Conservation (phyloP, 129 eudicot species). For the Tanacetum coccineum region DNA sequence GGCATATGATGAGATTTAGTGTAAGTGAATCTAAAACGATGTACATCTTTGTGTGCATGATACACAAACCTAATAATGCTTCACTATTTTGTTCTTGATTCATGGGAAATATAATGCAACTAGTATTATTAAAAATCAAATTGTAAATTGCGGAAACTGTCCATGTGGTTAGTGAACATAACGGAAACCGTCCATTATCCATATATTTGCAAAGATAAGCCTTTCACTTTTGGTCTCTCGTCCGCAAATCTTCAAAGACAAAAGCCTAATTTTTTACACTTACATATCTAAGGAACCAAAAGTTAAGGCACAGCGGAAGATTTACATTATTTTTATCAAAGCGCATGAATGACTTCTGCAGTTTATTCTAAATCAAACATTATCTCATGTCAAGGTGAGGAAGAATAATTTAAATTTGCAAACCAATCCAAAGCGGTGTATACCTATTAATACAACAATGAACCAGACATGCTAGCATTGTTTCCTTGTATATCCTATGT, state of each 20-base stretch:
- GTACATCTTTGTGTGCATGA: background rate
- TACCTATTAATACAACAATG: background rate
- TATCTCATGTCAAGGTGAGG: background rate
- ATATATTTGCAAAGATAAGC: background rate
- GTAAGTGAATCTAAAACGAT: background rate
- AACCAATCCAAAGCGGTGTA: conserved; percentile 3
- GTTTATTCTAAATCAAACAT: background rate
- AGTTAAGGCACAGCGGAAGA: too few relatives aligned
- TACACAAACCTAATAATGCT: background rate
- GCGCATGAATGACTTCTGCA: background rate
- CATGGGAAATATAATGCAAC: too few relatives aligned
- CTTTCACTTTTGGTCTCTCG: too few relatives aligned
- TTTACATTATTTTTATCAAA: too few relatives aligned
- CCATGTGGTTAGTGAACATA: too few relatives aligned
- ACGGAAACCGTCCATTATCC: too few relatives aligned
- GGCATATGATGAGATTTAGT: background rate
- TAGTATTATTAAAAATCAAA: too few relatives aligned
- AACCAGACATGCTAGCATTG: background rate
- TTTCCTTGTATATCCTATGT: too few relatives aligned
- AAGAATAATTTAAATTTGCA: conserved; percentile 14
- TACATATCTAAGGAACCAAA: too few relatives aligned
- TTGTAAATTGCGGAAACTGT: too few relatives aligned
- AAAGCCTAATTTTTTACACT: too few relatives aligned
- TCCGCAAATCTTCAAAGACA: too few relatives aligned
- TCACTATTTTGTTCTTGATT: background rate